Evolutionary conservation across 805 yeast genomes (phyloP).

Genomic region (Kluyveromyces starmeri): DNA sequence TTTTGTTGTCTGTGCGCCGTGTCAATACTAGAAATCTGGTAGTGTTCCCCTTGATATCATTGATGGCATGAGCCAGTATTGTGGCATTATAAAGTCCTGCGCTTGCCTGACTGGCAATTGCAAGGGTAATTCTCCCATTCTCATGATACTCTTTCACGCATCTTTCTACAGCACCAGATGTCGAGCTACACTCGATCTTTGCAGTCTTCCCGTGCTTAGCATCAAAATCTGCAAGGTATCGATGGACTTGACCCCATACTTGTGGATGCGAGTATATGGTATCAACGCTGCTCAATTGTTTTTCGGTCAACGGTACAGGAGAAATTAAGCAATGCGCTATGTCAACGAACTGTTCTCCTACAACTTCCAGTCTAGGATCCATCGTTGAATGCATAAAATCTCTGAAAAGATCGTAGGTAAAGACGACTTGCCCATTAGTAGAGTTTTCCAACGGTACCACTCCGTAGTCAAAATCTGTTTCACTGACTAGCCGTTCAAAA

Average conservation of each 20-base stretch:
- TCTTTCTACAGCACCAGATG: slow-evolving; percentile 74
- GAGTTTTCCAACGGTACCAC: slow-evolving; percentile 92
- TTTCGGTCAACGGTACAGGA: slow-evolving; percentile 33
- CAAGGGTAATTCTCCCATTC: slow-evolving; percentile 41
- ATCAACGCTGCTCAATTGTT: slow-evolving; percentile 36
- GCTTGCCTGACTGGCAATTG: slow-evolving; percentile 67
- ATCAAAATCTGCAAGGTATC: slow-evolving; percentile 39
- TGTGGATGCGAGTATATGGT: slow-evolving; percentile 89
- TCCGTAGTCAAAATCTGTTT: slow-evolving; percentile 48
- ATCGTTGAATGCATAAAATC: slow-evolving; percentile 38
- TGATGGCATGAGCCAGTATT: slow-evolving; percentile 47
- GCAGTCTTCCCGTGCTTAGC: slow-evolving; percentile 32
- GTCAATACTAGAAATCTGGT: slow-evolving; percentile 76
- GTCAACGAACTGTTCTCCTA: slow-evolving; percentile 74
- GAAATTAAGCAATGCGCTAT: slow-evolving; percentile 66
- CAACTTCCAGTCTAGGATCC: slow-evolving; percentile 40
- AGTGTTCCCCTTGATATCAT: slow-evolving; percentile 68
- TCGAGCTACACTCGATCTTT: slow-evolving; percentile 62
- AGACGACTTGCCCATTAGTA: slow-evolving; percentile 86
- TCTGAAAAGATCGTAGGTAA: slow-evolving; percentile 73
- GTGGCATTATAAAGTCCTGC: slow-evolving; percentile 51
- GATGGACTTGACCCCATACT: slow-evolving; percentile 88
- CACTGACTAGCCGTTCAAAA: slow-evolving; percentile 41
- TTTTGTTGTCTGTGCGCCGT: slow-evolving; percentile 19
- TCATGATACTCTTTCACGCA: slow-evolving; percentile 34